These are phyloP conservation scores for Yamadazyma atlantica DNA, from an alignment of 1,139 yeast genomes.

Conservation along the genomic window DNA sequence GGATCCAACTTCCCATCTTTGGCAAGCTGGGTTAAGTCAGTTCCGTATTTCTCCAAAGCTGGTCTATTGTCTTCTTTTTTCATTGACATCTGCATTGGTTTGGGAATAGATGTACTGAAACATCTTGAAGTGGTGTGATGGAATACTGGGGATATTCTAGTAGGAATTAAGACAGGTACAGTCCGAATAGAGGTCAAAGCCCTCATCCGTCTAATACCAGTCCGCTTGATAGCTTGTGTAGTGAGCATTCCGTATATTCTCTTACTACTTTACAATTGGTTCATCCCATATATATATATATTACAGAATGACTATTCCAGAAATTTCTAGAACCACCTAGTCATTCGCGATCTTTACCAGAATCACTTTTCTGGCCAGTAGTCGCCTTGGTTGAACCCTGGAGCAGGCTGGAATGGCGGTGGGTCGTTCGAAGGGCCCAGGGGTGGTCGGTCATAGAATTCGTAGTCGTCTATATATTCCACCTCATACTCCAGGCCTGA, in stretches of 20 bases:
- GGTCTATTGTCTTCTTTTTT: slow-evolving; percentile 60
- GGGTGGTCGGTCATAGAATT: slow-evolving; percentile 15
- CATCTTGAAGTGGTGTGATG: slow-evolving; percentile 2
- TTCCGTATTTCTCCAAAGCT: slow-evolving; percentile 84
- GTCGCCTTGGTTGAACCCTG: slow-evolving; percentile 32
- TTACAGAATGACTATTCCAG: slow-evolving; percentile 10
- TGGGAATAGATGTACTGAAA: slow-evolving; percentile 6
- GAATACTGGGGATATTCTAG: background rate
- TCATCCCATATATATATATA: background rate
- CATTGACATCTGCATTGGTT: slow-evolving; percentile 32
- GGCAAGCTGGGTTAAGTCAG: slow-evolving; percentile 84
- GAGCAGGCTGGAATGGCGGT: slow-evolving; percentile 36
- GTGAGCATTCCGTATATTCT: slow-evolving; percentile 1
- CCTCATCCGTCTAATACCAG: background rate
- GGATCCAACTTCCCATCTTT: slow-evolving; percentile 91
- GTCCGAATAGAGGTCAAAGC: no score
- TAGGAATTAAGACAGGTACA: no score
- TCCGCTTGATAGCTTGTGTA: background rate
- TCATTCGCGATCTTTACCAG: background rate
- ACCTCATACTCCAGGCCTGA: slow-evolving; percentile 3
- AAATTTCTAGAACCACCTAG: slow-evolving; percentile 14
- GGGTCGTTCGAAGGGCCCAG: slow-evolving; percentile 13
- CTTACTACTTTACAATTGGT: no score
- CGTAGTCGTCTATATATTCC: slow-evolving; percentile 27
- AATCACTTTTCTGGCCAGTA: slow-evolving; percentile 32